A percentile compares a stretch with the other conserved stretches of the same genome.
Evolutionary conservation across 768 basidiomycete genomes (phyloP).

Genomic region (Macrolepiota fuliginosa): DNA sequence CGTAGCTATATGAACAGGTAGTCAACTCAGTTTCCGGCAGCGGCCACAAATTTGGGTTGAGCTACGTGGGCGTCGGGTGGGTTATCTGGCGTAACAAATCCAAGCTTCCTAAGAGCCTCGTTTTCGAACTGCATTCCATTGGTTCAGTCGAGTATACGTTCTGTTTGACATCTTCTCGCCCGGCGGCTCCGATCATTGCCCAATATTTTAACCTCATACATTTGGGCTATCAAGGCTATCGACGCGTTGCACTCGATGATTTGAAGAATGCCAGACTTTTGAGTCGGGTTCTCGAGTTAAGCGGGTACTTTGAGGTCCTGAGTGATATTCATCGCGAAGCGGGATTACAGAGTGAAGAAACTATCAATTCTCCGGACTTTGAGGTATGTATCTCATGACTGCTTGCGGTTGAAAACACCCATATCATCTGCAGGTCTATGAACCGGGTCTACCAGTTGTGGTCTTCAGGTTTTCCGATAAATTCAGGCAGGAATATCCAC

Average conservation of each 20-base stretch:
- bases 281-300: conserved; percentile 58
- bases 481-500: conserved; percentile 52
- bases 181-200: conserved; percentile 57
- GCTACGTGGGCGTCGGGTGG: conserved; percentile 67
- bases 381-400: conserved; percentile 40
- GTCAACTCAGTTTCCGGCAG: conserved; percentile 42
- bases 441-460: conserved; percentile 63
- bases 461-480: conserved; percentile 61
- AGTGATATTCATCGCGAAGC: conserved; percentile 54
- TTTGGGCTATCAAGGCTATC: conserved; percentile 58
- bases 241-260: conserved; percentile 44
- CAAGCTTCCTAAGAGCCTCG: conserved; percentile 65
- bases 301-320: conserved; percentile 49
- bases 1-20: conserved; percentile 29
- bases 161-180: conserved; percentile 42
- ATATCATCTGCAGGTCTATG: conserved; percentile 38
- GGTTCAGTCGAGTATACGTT: conserved; percentile 73
- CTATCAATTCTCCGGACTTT: conserved; percentile 48
- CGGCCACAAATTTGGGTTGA: conserved; percentile 62
- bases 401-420: conserved; percentile 14
- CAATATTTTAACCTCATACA: conserved; percentile 67
- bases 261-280: conserved; percentile 62
- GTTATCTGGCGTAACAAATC: conserved; percentile 64
- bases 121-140: conserved; percentile 63
- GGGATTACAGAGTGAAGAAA: conserved; percentile 27